Evolutionary conservation across 768 basidiomycete genomes (phyloP).

Genomic region (Austroboletus festivus): DNA sequence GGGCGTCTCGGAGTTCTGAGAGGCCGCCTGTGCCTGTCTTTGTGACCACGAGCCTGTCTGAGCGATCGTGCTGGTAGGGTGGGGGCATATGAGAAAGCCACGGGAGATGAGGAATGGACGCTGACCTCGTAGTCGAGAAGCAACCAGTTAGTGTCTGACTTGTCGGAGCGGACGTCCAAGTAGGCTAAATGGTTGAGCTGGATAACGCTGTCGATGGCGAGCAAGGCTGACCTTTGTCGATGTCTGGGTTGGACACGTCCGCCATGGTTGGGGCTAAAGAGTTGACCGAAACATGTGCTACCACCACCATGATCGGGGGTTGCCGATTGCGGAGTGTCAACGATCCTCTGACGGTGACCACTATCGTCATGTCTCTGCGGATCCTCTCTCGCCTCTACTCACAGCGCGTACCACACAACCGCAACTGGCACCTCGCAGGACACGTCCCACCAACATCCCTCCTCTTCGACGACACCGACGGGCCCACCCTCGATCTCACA

Average conservation of each 20-base stretch:
- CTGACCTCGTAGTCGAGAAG: slow-evolving; percentile 84
- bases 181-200: slow-evolving; percentile 54
- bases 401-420: slow-evolving; percentile 19
- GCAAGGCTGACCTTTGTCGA: slow-evolving; percentile 59
- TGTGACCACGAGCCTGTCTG: slow-evolving; percentile 77
- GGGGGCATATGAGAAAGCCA: slow-evolving; percentile 19
- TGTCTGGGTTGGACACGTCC: slow-evolving; percentile 71
- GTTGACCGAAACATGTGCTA: not conserved
- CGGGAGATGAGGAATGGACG: not conserved
- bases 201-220: not conserved
- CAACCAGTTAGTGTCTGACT: slow-evolving; percentile 86
- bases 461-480: slow-evolving; percentile 20
- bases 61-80: slow-evolving; percentile 56
- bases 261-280: slow-evolving; percentile 56
- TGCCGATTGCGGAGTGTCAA: slow-evolving; percentile 27
- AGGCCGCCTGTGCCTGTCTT: slow-evolving; percentile 80
- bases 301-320: slow-evolving; percentile 10
- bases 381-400: slow-evolving; percentile 28
- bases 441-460: slow-evolving; percentile 33
- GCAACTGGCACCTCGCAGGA: slow-evolving; percentile 30
- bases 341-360: not conserved
- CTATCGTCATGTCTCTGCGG: slow-evolving; percentile 14
- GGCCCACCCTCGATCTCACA: slow-evolving; percentile 22
- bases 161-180: slow-evolving; percentile 81
- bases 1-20: slow-evolving; percentile 64